Percentiles rank a stretch among this genome's conserved stretches.
Evolutionary conservation across 495 filamentous ascomycete species (phyloP).

Genomic region (Lindgomyces ingoldianus): DNA sequence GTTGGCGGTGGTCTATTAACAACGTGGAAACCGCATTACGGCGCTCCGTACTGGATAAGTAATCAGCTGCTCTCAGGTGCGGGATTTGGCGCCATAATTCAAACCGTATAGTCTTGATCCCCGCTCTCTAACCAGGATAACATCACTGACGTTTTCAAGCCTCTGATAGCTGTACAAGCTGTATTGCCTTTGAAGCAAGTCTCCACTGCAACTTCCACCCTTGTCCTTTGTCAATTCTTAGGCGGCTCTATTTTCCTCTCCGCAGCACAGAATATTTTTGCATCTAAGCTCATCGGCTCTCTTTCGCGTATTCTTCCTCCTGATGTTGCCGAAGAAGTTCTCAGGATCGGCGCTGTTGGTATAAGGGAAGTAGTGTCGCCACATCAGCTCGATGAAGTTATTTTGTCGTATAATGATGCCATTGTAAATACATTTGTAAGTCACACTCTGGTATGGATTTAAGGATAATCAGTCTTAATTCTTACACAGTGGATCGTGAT

Average conservation of each 20-base stretch:
- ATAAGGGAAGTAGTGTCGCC: slow-evolving; percentile 6
- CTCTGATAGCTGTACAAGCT: slow-evolving; percentile 24
- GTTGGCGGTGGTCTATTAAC: slow-evolving; percentile 31
- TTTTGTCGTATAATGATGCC: slow-evolving; percentile 16
- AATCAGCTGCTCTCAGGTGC: slow-evolving; percentile 27
- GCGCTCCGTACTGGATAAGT: slow-evolving; percentile 25
- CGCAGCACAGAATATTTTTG: slow-evolving; percentile 41
- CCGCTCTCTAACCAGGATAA: neutral
- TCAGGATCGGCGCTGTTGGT: slow-evolving; percentile 5
- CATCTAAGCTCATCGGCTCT: neutral
- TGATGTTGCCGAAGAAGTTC: neutral
- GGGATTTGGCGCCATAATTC: slow-evolving; percentile 26
- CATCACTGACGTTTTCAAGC: neutral
- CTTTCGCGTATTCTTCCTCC: slow-evolving; percentile 48
- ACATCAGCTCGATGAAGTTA: neutral
- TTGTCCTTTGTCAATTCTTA: slow-evolving; percentile 39
- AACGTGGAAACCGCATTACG: slow-evolving; percentile 10
- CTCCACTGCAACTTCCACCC: slow-evolving; percentile 27
- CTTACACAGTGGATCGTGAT: neutral
- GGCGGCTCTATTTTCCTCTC: slow-evolving; percentile 41
- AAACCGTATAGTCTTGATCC: neutral
- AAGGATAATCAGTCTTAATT: neutral
- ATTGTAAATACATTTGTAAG: slow-evolving; percentile 7
- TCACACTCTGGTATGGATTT: neutral
- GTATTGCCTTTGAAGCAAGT: slow-evolving; percentile 20